Evolutionary conservation across 352 stramenopile genomes (phyloP).

Genomic region (Phytophthora brassicae): DNA sequence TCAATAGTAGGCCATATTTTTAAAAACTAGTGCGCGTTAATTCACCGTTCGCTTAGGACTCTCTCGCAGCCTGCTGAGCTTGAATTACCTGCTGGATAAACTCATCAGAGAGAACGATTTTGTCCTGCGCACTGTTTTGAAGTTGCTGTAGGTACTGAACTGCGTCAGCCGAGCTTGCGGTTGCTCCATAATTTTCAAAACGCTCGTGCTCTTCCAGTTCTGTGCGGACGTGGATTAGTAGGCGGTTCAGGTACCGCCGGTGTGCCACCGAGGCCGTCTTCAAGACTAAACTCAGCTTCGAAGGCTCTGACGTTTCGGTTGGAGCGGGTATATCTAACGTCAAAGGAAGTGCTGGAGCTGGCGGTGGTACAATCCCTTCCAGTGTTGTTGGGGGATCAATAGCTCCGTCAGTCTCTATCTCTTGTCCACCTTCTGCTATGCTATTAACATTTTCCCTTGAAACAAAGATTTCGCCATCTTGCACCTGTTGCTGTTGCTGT

Average conservation of each 20-base stretch:
- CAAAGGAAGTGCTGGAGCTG: slow-evolving; percentile 22
- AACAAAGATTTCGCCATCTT: slow-evolving; percentile 27
- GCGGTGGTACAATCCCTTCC: slow-evolving; percentile 22
- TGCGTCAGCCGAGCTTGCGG: slow-evolving; percentile 79
- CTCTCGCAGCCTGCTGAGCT: slow-evolving; percentile 71
- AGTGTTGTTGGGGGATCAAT: slow-evolving; percentile 21
- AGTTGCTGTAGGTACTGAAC: slow-evolving; percentile 86
- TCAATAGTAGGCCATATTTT: slow-evolving; percentile 7
- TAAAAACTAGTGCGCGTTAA: slow-evolving; percentile 8
- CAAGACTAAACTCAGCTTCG: slow-evolving; percentile 67
- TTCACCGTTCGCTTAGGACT: slow-evolving; percentile 49
- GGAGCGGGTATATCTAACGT: slow-evolving; percentile 13
- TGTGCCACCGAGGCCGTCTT: slow-evolving; percentile 60
- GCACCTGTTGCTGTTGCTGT: slow-evolving; percentile 40
- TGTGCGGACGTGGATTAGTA: slow-evolving; percentile 64
- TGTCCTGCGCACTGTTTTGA: slow-evolving; percentile 85
- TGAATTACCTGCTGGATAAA: slow-evolving; percentile 88
- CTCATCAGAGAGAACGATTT: slow-evolving; percentile 82
- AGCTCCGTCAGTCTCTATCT: slow-evolving; percentile 25
- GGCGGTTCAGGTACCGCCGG: slow-evolving; percentile 67
- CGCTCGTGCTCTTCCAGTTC: slow-evolving; percentile 79
- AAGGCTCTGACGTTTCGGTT: slow-evolving; percentile 44
- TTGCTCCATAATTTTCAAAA: slow-evolving; percentile 74
- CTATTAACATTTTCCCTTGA: slow-evolving; percentile 17
- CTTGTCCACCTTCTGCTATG: slow-evolving; percentile 33